Conservation (phyloP, 345 rosid genomes). For the Garcia nutans region DNA sequence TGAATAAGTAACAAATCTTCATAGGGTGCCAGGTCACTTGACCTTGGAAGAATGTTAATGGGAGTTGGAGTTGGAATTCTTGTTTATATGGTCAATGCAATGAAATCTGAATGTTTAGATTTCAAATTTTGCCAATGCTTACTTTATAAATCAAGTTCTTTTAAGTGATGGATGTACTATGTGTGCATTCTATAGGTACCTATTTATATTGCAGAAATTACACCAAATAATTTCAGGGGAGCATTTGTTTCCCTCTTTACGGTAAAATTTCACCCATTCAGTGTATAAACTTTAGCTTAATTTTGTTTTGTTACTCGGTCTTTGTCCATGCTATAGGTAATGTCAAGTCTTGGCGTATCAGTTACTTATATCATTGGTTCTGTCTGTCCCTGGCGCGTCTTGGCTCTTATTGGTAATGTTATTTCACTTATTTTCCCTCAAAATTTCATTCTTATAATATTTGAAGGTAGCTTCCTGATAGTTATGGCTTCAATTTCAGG, state of each 20-base stretch:
- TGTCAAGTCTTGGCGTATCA: slow-evolving; percentile 23
- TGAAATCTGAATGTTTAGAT: neutral
- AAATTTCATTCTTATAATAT: too few species aligned
- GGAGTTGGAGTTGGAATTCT: slow-evolving; percentile 44
- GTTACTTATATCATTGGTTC: slow-evolving; percentile 26
- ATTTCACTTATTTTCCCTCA: too few species aligned
- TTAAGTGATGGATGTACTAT: neutral
- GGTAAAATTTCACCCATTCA: slow-evolving; percentile 5
- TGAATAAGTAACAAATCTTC: neutral
- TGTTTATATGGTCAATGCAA: slow-evolving; percentile 31
- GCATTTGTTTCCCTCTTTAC: slow-evolving; percentile 20
- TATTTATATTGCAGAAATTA: slow-evolving; percentile 31
- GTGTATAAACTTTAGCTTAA: neutral
- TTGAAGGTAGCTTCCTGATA: neutral
- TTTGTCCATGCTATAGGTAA: slow-evolving; percentile 15
- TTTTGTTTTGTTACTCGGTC: neutral
- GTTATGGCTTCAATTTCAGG: slow-evolving; percentile 27
- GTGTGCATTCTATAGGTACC: slow-evolving; percentile 15
- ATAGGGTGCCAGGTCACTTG: slow-evolving; percentile 38
- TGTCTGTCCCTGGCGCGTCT: slow-evolving; percentile 31
- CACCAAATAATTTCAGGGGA: slow-evolving; percentile 27
- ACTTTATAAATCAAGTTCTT: neutral
- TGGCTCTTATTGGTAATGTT: slow-evolving; percentile 29
- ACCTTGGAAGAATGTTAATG: slow-evolving; percentile 40
- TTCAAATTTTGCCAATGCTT: neutral